Percentiles rank a stretch among this genome's conserved stretches.
These are phyloP conservation scores for Kingdonia uniflora DNA, from an alignment of 164 flowering plant genomes.

Conservation along the genomic window DNA sequence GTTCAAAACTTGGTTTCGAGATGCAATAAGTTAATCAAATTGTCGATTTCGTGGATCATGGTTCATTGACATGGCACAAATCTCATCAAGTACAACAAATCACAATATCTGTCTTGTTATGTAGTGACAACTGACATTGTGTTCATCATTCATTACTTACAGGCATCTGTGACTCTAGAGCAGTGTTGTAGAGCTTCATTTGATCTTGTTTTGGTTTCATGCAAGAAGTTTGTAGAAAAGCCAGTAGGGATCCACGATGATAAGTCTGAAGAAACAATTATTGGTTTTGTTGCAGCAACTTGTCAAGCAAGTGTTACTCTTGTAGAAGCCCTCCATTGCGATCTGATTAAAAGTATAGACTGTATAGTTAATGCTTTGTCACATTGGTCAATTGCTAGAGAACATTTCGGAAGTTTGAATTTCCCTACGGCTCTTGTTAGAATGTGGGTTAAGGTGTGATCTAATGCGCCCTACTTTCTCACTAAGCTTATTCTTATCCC, in stretches of 20 bases:
- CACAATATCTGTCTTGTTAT: no score
- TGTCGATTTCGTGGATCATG: no score
- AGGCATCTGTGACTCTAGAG: conserved; percentile 60
- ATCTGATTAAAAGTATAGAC: conserved; percentile 13
- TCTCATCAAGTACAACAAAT: no score
- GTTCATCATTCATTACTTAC: conserved; percentile 2
- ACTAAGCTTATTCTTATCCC: no score
- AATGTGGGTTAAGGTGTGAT: conserved; percentile 81
- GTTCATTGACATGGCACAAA: no score
- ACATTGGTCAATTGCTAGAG: conserved; percentile 49
- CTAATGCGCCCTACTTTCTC: not conserved
- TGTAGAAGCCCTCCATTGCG: conserved; percentile 52
- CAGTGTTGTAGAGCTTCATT: conserved; percentile 62
- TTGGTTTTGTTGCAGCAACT: conserved; percentile 40
- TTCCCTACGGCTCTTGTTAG: conserved; percentile 52
- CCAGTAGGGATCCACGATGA: conserved; percentile 17
- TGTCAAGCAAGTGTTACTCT: conserved; percentile 41
- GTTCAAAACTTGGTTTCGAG: no score
- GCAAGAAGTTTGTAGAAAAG: conserved; percentile 28
- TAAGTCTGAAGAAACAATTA: conserved; percentile 39
- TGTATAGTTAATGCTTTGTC: conserved; percentile 30
- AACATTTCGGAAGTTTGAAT: conserved; percentile 28
- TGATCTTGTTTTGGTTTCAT: conserved; percentile 35
- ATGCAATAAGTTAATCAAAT: no score
- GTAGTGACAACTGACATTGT: no score